Conservation (phyloP, 202 grass and related monocot species). For the Setaria viridis region DNA sequence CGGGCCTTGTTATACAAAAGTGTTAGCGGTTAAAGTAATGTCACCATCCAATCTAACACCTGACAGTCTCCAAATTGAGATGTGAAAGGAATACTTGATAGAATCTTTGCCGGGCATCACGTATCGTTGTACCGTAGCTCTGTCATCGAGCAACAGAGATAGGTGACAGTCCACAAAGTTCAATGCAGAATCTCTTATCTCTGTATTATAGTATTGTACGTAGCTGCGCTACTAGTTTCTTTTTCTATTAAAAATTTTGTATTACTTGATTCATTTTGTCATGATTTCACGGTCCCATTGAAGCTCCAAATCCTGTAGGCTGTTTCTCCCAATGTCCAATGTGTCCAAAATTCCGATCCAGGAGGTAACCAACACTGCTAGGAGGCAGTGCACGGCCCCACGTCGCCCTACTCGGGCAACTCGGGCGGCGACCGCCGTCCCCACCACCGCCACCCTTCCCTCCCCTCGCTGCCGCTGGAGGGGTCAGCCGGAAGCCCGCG, state of each 20-base stretch:
- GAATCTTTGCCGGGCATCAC: conserved; percentile 9
- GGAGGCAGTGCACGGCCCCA: too few relatives aligned
- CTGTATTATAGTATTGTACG: background rate
- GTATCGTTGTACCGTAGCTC: background rate
- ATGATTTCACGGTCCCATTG: background rate
- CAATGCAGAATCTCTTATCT: background rate
- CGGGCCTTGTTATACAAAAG: background rate
- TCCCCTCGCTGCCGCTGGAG: too few relatives aligned
- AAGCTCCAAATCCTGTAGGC: too few relatives aligned
- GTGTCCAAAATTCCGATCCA: background rate
- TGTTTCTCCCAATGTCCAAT: too few relatives aligned
- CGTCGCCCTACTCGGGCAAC: too few relatives aligned
- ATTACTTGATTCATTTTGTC: background rate
- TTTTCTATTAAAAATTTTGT: background rate
- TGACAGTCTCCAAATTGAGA: conserved; percentile 8
- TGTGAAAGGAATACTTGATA: conserved; percentile 36
- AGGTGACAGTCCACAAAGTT: background rate
- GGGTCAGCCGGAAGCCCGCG: too few relatives aligned
- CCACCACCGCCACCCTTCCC: too few relatives aligned
- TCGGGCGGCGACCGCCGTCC: too few relatives aligned
- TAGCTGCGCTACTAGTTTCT: background rate
- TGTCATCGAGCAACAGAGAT: background rate
- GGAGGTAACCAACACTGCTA: too few relatives aligned
- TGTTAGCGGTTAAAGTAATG: background rate
- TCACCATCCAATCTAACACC: background rate